These are phyloP conservation scores for Ogataea trehaloabstinens DNA, from an alignment of 805 yeast genomes.

Conservation along the genomic window DNA sequence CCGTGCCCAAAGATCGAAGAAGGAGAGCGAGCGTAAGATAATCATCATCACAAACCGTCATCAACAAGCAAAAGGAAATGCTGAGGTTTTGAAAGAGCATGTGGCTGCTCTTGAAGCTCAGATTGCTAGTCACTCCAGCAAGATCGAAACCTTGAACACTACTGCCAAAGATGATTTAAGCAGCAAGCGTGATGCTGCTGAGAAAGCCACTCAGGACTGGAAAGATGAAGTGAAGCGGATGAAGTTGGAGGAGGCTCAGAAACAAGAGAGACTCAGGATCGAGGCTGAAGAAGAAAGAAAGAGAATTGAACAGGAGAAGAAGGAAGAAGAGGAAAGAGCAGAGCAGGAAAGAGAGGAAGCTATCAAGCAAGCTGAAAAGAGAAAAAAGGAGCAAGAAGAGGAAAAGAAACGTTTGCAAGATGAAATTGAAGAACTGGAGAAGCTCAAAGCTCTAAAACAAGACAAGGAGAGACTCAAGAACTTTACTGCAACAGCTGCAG, in stretches of 20 bases:
- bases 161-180: constrained; percentile 38
- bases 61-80: constrained; percentile 37
- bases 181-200: constrained; percentile 40
- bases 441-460: constrained; percentile 37
- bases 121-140: constrained; percentile 44
- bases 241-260: constrained; percentile 43
- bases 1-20: constrained; percentile 32
- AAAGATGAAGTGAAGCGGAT: constrained; percentile 42
- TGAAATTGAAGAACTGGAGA: constrained; percentile 41
- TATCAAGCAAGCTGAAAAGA: constrained; percentile 29
- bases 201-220: constrained; percentile 42
- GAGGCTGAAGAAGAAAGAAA: constrained; percentile 39
- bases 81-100: constrained; percentile 39
- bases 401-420: constrained; percentile 38
- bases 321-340: constrained; percentile 21
- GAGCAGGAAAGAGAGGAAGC: constrained; percentile 23
- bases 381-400: constrained; percentile 31
- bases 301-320: constrained; percentile 27
- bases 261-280: constrained; percentile 42
- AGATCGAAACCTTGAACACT: constrained; percentile 36
- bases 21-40: constrained; percentile 40
- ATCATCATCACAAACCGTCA: constrained; percentile 34
- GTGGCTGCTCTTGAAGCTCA: constrained; percentile 41
- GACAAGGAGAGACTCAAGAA: constrained; percentile 39
- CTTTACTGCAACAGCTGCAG: constrained; percentile 36